phyloP scores from a whole-genome alignment of 2,329 filamentous ascomycete genomes.

The Apiospora aurea region DNA sequence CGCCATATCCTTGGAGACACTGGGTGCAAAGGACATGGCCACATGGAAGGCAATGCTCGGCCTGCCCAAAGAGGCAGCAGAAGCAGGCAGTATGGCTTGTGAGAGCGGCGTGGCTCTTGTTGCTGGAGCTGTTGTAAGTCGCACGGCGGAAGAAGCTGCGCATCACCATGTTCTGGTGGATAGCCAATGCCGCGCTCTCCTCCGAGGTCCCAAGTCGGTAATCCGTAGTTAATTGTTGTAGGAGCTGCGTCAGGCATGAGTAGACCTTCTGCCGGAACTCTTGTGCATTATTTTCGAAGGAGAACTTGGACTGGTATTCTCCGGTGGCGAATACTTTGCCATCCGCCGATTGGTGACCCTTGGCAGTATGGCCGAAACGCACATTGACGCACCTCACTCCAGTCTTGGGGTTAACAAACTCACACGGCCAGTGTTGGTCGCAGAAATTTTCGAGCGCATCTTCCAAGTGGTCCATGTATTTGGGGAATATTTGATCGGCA shows the following conservation, averaged over 20 bases:
- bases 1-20: conserved; percentile 45
- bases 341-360: conserved; percentile 52
- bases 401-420: conserved; percentile 39
- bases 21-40: conserved; percentile 53
- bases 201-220: conserved; percentile 26
- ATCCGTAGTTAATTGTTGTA: conserved; percentile 32
- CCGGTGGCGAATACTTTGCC: conserved; percentile 52
- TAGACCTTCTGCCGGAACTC: conserved; percentile 38
- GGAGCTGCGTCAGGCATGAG: conserved; percentile 38
- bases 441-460: conserved; percentile 53
- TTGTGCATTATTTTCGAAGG: conserved; percentile 38
- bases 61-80: conserved; percentile 51
- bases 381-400: conserved; percentile 47
- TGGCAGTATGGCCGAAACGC: conserved; percentile 42
- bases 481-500: conserved; percentile 44
- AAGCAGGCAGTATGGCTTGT: conserved; percentile 54
- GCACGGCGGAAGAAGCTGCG: conserved; percentile 45
- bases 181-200: conserved; percentile 33
- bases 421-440: conserved; percentile 54
- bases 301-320: conserved; percentile 47
- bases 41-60: conserved; percentile 52
- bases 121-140: background rate
- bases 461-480: conserved; percentile 51
- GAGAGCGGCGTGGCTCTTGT: conserved; percentile 30
- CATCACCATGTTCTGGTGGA: conserved; percentile 37